These are phyloP conservation scores for Xylaria sp. DNA, from an alignment of 2,329 filamentous ascomycete genomes.

Conservation along the genomic window DNA sequence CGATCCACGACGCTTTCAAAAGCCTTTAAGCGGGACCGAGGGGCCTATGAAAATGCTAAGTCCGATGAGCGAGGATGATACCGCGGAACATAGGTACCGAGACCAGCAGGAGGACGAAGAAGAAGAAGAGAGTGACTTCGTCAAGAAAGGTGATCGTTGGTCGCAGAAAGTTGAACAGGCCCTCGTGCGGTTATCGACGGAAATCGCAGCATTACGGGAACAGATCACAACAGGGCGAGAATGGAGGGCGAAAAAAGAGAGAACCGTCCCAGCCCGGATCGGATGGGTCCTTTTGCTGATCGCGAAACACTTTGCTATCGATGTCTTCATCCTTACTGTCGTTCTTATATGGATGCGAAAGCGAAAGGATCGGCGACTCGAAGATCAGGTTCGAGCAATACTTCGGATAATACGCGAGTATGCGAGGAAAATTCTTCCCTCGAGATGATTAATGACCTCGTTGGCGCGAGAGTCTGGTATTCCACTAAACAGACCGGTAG, in stretches of 20 bases:
- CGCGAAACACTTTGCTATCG: slow-evolving; percentile 78
- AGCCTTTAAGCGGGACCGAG: slow-evolving; percentile 61
- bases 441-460: slow-evolving; percentile 56
- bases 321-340: slow-evolving; percentile 72
- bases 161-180: slow-evolving; percentile 84
- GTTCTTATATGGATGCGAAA: slow-evolving; percentile 78
- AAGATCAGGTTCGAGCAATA: slow-evolving; percentile 76
- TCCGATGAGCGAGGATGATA: slow-evolving; percentile 86
- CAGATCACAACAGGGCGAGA: slow-evolving; percentile 83
- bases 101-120: slow-evolving; percentile 56
- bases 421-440: slow-evolving; percentile 66
- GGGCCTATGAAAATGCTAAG: slow-evolving; percentile 76
- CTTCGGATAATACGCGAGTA: slow-evolving; percentile 69
- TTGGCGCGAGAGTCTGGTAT: not conserved
- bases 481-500: not conserved
- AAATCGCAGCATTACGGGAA: slow-evolving; percentile 90
- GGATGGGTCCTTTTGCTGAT: slow-evolving; percentile 75
- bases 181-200: slow-evolving; percentile 87
- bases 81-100: slow-evolving; percentile 67
- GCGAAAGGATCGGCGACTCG: slow-evolving; percentile 75
- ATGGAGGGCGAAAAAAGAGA: slow-evolving; percentile 72
- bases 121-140: slow-evolving; percentile 50
- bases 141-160: slow-evolving; percentile 70
- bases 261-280: slow-evolving; percentile 74
- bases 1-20: slow-evolving; percentile 58